Evolutionary conservation across 495 filamentous ascomycete genomes (phyloP).

Genomic region (Xylaria flabelliformis): DNA sequence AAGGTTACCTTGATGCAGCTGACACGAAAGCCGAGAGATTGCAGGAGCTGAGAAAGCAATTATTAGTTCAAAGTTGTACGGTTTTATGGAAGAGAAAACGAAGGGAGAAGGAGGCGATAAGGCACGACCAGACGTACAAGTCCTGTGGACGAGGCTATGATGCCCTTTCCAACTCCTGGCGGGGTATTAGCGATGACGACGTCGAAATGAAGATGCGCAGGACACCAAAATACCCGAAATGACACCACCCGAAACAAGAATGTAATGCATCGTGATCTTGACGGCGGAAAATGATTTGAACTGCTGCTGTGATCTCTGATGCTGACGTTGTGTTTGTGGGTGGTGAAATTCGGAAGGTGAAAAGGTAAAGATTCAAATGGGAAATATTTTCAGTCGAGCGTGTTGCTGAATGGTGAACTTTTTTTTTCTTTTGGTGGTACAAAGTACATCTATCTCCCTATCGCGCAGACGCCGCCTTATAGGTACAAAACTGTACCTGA

Average conservation of each 20-base stretch:
- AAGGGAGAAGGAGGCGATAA: not conserved
- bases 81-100: not conserved
- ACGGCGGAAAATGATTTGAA: conserved; percentile 14
- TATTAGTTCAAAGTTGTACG: not conserved
- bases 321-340: conserved; percentile 13
- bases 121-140: conserved; percentile 28
- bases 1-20: conserved; percentile 29
- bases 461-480: not conserved
- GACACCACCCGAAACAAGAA: conserved; percentile 79
- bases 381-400: conserved; percentile 15
- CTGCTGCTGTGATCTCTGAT: conserved; percentile 5
- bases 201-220: not conserved
- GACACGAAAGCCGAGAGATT: conserved; percentile 34
- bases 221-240: conserved; percentile 40
- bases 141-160: conserved; percentile 36
- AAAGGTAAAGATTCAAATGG: not conserved
- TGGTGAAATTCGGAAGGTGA: conserved; percentile 24
- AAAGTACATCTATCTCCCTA: not conserved
- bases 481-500: conserved; percentile 4
- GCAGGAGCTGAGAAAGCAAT: conserved; percentile 27
- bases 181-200: conserved; percentile 32
- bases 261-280: conserved; percentile 72
- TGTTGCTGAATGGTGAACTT: conserved; percentile 7
- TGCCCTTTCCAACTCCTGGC: conserved; percentile 41
- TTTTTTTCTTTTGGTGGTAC: not conserved